These are phyloP conservation scores for Heritiera littoralis DNA, from an alignment of 345 rosid species.

Conservation along the genomic window DNA sequence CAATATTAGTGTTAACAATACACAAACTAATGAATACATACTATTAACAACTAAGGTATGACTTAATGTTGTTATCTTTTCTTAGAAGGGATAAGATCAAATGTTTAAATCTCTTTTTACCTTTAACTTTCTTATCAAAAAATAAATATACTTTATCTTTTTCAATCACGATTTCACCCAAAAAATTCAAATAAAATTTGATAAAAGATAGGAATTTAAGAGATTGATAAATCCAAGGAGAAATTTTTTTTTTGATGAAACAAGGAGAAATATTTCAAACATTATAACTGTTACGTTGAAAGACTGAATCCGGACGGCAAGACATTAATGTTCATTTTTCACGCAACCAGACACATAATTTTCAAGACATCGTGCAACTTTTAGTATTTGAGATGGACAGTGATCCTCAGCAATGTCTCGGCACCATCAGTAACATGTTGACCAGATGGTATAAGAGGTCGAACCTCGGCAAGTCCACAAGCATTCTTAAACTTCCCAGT, in stretches of 20 bases:
- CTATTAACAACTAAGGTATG: too few species aligned
- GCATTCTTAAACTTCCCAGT: slow-evolving; percentile 76
- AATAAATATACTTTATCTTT: too few species aligned
- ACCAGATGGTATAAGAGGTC: slow-evolving; percentile 72
- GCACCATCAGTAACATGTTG: slow-evolving; percentile 71
- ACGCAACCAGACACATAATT: background rate
- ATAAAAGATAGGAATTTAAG: too few species aligned
- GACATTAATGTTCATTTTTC: slow-evolving; percentile 1
- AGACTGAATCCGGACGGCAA: background rate
- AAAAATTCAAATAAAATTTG: too few species aligned
- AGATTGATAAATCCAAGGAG: background rate
- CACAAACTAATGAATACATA: too few species aligned
- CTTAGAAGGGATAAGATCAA: too few species aligned
- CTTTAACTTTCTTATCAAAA: too few species aligned
- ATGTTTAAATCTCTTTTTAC: too few species aligned
- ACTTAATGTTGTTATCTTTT: too few species aligned
- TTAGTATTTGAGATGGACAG: slow-evolving; percentile 58
- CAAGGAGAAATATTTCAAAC: background rate
- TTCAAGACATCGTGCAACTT: background rate
- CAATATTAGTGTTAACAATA: too few species aligned
- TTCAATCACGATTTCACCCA: too few species aligned
- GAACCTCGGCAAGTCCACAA: slow-evolving; percentile 62
- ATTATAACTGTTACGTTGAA: background rate
- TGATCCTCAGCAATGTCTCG: slow-evolving; percentile 65
- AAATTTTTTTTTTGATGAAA: too few species aligned